Conservation (phyloP, 371 early-diverging fungal genomes). For the Zychaea mexicana region DNA sequence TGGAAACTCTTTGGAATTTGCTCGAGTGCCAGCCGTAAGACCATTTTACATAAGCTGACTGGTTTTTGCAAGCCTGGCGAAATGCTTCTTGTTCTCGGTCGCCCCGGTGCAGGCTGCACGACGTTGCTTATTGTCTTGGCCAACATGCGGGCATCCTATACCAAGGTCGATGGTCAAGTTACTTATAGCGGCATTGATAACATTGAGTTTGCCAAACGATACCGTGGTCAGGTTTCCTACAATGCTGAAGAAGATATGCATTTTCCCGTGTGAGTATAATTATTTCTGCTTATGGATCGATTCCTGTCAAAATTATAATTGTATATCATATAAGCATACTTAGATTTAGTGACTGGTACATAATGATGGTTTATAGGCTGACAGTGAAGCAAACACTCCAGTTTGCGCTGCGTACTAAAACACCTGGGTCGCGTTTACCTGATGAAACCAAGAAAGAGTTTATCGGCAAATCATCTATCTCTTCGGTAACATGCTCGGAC, state of each 20-base stretch:
- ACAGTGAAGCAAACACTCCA: conserved; percentile 51
- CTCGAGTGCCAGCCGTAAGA: neutral
- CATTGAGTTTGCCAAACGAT: conserved; percentile 26
- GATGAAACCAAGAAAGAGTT: conserved; percentile 22
- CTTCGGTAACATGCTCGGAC: conserved; percentile 61
- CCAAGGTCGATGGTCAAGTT: conserved; percentile 32
- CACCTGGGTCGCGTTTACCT: conserved; percentile 30
- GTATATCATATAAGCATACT: no score
- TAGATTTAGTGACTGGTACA: no score
- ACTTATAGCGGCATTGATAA: conserved; percentile 40
- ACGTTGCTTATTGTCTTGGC: conserved; percentile 48
- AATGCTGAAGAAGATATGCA: conserved; percentile 52
- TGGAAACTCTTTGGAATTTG: conserved; percentile 14
- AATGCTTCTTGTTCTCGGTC: conserved; percentile 55
- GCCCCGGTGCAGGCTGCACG: conserved; percentile 53
- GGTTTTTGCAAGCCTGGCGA: conserved; percentile 51
- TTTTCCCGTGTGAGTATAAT: conserved; percentile 43
- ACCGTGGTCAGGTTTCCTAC: conserved; percentile 44
- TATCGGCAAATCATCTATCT: conserved; percentile 33
- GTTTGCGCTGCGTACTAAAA: conserved; percentile 51
- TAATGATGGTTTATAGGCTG: no score
- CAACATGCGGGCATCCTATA: conserved; percentile 38
- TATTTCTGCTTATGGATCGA: no score
- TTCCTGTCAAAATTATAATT: no score
- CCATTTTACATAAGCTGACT: conserved; percentile 31